Conservation (phyloP, 495 filamentous ascomycete species). For the Neurospora sp. region DNA sequence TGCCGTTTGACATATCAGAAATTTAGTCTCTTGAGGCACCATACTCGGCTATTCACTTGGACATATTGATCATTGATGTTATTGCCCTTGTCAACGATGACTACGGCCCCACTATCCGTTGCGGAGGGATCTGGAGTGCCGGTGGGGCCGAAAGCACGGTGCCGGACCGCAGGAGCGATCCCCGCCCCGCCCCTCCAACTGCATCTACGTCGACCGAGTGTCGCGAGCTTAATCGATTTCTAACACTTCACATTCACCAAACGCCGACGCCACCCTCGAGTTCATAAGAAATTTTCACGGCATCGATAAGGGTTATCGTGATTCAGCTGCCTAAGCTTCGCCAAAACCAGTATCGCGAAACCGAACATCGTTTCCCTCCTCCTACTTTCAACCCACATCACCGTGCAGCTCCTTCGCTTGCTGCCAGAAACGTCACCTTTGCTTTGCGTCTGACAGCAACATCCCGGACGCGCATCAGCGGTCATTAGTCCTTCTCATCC, state of each 20-base stretch:
- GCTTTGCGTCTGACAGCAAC: background rate
- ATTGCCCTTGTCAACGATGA: background rate
- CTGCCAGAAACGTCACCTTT: background rate
- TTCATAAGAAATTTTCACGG: background rate
- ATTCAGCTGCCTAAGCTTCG: background rate
- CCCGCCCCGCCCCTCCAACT: background rate
- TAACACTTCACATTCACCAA: background rate
- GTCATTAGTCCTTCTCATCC: background rate
- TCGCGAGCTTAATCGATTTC: background rate
- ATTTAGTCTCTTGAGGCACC: background rate
- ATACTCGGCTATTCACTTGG: background rate
- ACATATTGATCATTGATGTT: background rate
- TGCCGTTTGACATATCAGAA: background rate
- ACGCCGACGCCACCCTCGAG: background rate
- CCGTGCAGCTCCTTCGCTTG: background rate
- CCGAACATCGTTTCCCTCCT: background rate
- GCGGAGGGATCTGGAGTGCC: background rate
- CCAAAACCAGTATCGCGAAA: background rate
- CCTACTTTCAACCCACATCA: background rate
- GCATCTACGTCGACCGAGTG: background rate
- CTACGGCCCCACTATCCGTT: background rate
- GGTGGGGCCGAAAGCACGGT: background rate
- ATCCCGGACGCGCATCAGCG: background rate
- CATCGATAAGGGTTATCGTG: background rate
- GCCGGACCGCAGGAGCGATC: background rate